Base-by-base conservation (phyloP, 768 basidiomycete genomes). In the Trametes meyenii region DNA sequence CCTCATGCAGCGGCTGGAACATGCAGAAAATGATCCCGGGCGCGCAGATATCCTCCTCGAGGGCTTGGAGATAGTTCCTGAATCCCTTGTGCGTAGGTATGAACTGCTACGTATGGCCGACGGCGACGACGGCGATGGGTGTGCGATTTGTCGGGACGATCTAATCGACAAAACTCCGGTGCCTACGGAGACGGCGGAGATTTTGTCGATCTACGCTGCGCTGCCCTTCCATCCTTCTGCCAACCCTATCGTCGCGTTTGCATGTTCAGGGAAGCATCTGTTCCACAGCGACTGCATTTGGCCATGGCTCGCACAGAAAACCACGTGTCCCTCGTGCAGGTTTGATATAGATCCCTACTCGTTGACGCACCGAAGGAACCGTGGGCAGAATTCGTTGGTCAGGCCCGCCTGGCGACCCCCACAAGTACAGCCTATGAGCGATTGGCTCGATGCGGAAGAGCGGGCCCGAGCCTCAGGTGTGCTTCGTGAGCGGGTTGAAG, bases 331-430 rank as follows among this genome's bases (percentile, higher is more conserved):
- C 0, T 88, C 89, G 0, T 94, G 91, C 74, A 75, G 91, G 63
- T 92, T 92, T 68, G 87, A 94, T 62, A 82, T 93, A 52, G 91
- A 93, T 68, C 91, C 91, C 0, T 83, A 89, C 54, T 87, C 87
- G 60, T 71, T 92, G 44, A 91, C 89, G 0, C 81, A 65, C 42
- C 56, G 60, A 6, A 24, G 43, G 6, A 50, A 12, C 19, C 55
- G 43, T 13, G 54, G 40, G 33, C 11, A 21, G 17, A 21, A 57
- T 23, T 4, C 33, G 21, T 8, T 26, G n/a, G 3, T 3, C 14
- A 14, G 40, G 29, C 24, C 14, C 36, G 50, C 21, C 21, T 71
- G 70, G 70, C 57, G 46, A 23, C 66, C 67, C 19, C 70, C 70
- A 1, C 40, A 55, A 17, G 63, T 60, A 1, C 53, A 59, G 40